Evolutionary conservation across 2,329 filamentous ascomycete species (phyloP).

Genomic region (Verticillium alfalfae): DNA sequence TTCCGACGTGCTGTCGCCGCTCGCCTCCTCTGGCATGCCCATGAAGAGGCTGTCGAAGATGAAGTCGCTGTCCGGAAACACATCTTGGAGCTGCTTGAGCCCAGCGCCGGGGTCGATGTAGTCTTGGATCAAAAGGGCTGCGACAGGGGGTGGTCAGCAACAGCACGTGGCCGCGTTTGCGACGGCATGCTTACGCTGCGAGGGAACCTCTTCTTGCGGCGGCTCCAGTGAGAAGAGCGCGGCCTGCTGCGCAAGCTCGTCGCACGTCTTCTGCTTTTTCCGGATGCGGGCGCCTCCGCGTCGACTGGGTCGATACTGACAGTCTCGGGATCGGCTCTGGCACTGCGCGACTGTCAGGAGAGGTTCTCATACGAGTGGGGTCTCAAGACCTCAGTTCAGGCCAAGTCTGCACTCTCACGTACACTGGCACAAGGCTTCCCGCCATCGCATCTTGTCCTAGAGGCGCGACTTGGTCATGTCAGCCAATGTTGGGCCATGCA

Average conservation of each 20-base stretch:
- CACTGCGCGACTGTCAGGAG: slow-evolving; percentile 23
- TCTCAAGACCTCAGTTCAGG: neutral
- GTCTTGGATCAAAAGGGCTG: slow-evolving; percentile 27
- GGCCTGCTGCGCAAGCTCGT: slow-evolving; percentile 4
- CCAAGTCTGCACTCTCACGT: slow-evolving; percentile 12
- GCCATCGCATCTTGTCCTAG: slow-evolving; percentile 41
- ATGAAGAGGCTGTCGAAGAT: slow-evolving; percentile 39
- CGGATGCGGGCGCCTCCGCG: slow-evolving; percentile 36
- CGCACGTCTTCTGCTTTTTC: slow-evolving; percentile 24
- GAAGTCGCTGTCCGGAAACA: slow-evolving; percentile 39
- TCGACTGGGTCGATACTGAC: slow-evolving; percentile 35
- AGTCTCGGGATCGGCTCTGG: slow-evolving; percentile 30
- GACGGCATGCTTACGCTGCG: slow-evolving; percentile 17
- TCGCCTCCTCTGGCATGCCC: slow-evolving; percentile 8
- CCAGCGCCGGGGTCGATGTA: slow-evolving; percentile 43
- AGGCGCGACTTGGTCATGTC: slow-evolving; percentile 29
- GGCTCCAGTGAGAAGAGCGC: slow-evolving; percentile 3
- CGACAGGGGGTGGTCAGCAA: slow-evolving; percentile 3
- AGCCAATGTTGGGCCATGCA: neutral
- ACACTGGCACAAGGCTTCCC: slow-evolving; percentile 36
- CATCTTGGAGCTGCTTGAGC: slow-evolving; percentile 37
- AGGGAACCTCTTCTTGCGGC: slow-evolving; percentile 18
- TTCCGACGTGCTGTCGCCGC: slow-evolving; percentile 9
- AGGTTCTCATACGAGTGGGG: neutral
- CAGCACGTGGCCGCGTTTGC: neutral